phyloP scores from a whole-genome alignment of 768 basidiomycete genomes.

The Pisolithus albus region DNA sequence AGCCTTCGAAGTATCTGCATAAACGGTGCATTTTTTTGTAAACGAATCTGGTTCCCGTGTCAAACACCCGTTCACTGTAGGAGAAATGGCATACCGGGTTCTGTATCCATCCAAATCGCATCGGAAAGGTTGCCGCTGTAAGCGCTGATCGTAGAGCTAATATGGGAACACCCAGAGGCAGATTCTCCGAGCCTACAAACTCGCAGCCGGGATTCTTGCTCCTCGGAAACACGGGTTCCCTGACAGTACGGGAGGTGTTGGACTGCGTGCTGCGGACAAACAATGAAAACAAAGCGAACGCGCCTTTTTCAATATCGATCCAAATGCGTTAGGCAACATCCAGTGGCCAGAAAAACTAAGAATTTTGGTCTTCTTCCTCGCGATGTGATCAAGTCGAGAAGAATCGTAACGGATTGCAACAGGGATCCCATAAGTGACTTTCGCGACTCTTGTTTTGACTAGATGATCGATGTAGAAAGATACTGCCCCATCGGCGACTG shows the following conservation, averaged over 20 bases:
- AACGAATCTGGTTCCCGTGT: conserved; percentile 4
- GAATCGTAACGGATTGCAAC: conserved; percentile 23
- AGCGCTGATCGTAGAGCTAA: background rate
- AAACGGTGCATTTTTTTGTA: conserved; percentile 1
- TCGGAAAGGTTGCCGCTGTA: conserved; percentile 5
- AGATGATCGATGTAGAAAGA: conserved; percentile 37
- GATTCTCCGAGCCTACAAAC: background rate
- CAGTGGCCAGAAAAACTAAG: conserved; percentile 20
- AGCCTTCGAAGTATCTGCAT: conserved; percentile 9
- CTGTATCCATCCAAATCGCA: conserved; percentile 4
- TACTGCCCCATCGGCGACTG: conserved; percentile 45
- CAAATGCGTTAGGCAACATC: conserved; percentile 29
- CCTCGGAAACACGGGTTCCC: conserved; percentile 18
- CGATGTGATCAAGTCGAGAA: conserved; percentile 29
- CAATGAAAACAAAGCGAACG: accelerated
- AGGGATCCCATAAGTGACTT: conserved; percentile 33
- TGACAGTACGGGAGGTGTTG: background rate
- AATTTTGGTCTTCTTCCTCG: conserved; percentile 20
- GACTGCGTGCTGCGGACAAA: background rate
- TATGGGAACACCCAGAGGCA: background rate
- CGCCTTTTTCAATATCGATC: conserved; percentile 35
- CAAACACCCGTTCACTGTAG: background rate
- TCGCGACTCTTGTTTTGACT: conserved; percentile 39
- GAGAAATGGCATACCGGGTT: background rate
- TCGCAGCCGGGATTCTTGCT: conserved; percentile 3